Evolutionary conservation across 495 filamentous ascomycete genomes (phyloP).

Genomic region (Neurospora sp.): DNA sequence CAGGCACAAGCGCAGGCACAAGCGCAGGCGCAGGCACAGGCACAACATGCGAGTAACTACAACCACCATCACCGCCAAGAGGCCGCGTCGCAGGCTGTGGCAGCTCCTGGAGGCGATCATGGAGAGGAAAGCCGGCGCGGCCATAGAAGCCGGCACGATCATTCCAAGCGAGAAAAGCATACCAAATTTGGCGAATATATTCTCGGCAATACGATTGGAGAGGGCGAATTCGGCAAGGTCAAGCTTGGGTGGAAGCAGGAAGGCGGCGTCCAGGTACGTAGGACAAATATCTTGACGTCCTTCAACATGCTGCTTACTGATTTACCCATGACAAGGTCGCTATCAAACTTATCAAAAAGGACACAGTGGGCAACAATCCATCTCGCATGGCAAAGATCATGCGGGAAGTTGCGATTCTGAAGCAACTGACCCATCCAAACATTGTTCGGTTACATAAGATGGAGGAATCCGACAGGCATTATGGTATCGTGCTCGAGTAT

Average conservation of each 20-base stretch:
- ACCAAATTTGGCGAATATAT: constrained; percentile 91
- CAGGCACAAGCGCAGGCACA: background rate
- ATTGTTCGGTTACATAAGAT: constrained; percentile 97
- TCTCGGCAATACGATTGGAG: constrained; percentile 90
- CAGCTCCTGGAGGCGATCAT: constrained; percentile 39
- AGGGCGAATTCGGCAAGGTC: constrained; percentile 98
- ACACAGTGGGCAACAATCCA: constrained; percentile 76
- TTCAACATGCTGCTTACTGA: background rate
- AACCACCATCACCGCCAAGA: constrained; percentile 17
- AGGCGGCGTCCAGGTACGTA: constrained; percentile 62
- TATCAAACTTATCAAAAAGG: constrained; percentile 93
- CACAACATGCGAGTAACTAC: background rate
- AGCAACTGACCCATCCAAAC: constrained; percentile 80
- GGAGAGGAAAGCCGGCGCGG: constrained; percentile 52
- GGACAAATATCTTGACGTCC: background rate
- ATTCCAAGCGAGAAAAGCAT: constrained; percentile 58
- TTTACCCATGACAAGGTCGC: constrained; percentile 53
- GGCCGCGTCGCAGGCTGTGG: constrained; percentile 44
- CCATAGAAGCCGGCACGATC: constrained; percentile 68
- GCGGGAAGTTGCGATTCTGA: constrained; percentile 86
- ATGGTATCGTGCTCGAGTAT: constrained; percentile 97
- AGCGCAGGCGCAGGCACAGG: background rate
- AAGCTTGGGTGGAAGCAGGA: constrained; percentile 99
- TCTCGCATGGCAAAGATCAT: constrained; percentile 90
- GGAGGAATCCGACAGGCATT: constrained; percentile 92